Evolutionary conservation across 208 protist genomes (phyloP).

Genomic region (Leishmania tarentolae): DNA sequence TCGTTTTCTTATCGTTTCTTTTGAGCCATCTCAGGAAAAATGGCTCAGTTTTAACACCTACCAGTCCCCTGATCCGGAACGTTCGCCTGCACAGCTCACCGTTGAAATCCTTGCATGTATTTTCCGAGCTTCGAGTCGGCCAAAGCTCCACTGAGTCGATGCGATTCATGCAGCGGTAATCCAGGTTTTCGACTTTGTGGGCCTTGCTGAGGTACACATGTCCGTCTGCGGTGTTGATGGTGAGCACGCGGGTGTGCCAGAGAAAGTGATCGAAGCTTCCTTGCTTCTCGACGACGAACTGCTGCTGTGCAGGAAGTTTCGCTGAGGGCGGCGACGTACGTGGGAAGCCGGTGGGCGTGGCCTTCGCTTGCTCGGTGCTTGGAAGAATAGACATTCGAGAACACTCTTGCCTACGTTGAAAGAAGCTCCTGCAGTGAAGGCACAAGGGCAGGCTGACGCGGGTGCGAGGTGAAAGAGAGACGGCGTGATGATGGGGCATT

Average conservation of each 20-base stretch:
- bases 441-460: not conserved
- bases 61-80: constrained; percentile 21
- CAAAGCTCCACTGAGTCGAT: constrained; percentile 23
- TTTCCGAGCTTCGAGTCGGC: not conserved
- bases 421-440: not conserved
- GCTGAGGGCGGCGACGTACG: not conserved
- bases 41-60: constrained; percentile 8
- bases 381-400: not conserved
- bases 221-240: constrained; percentile 2
- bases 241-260: constrained; percentile 28
- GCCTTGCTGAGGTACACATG: constrained; percentile 17
- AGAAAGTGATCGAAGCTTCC: constrained; percentile 9
- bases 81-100: constrained; percentile 17
- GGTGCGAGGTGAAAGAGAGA: not conserved
- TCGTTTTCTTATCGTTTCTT: not conserved
- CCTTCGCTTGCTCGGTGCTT: not conserved
- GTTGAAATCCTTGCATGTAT: not conserved
- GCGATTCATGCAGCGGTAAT: constrained; percentile 23
- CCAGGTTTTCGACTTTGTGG: constrained; percentile 7
- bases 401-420: not conserved
- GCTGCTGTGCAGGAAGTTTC: not conserved
- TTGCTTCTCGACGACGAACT: constrained; percentile 31
- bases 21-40: not conserved
- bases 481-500: not conserved
- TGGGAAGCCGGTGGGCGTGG: no score